phyloP scores from a whole-genome alignment of 805 yeast genomes.

The Yarrowia osloensis region DNA sequence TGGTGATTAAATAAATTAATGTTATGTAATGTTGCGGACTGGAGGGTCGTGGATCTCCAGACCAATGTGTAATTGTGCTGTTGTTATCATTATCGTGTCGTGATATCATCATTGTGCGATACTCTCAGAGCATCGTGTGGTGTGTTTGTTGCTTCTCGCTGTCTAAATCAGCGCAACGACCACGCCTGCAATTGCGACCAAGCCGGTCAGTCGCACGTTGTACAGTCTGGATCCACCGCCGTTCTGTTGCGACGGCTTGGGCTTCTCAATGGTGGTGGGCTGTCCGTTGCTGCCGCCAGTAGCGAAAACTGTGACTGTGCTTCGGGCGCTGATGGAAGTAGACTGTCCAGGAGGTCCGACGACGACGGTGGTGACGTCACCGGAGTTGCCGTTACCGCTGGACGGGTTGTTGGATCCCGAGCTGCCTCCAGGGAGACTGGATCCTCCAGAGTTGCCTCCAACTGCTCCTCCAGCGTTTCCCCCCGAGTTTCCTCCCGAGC shows the following conservation, averaged over 20 bases:
- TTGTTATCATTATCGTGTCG: background rate
- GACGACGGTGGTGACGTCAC: background rate
- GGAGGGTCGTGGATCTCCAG: background rate
- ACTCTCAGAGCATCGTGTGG: background rate
- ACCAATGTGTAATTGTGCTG: background rate
- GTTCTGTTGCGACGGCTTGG: background rate
- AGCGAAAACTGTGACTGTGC: conserved; percentile 4
- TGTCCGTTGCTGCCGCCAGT: background rate
- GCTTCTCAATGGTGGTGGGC: conserved; percentile 13
- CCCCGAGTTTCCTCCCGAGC: background rate
- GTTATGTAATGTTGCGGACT: background rate
- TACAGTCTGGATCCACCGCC: background rate
- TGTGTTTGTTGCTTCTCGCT: background rate
- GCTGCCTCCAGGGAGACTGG: background rate
- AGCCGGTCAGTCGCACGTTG: background rate
- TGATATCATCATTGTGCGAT: background rate
- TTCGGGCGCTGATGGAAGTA: background rate
- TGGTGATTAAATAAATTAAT: conserved; percentile 14
- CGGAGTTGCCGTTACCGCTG: background rate
- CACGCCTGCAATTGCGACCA: conserved; percentile 4
- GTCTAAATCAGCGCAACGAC: conserved; percentile 1
- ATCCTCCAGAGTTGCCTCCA: background rate
- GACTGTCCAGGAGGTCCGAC: background rate
- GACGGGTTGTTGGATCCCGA: background rate
- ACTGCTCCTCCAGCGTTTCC: background rate